phyloP scores from a whole-genome alignment of 176 grass and related monocot genomes.

The Otatea glauca region DNA sequence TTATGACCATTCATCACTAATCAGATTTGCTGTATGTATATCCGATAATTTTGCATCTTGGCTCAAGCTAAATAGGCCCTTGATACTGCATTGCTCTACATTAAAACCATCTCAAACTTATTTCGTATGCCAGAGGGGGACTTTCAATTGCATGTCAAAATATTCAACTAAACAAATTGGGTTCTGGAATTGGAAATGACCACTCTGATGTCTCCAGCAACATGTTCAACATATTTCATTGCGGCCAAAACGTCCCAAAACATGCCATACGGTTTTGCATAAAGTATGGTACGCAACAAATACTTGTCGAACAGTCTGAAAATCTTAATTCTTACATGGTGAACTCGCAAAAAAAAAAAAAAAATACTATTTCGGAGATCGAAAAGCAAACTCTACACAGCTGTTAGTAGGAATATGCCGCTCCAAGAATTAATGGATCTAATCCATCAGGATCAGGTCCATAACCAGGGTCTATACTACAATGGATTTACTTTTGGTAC shows the following conservation, averaged over 20 bases:
- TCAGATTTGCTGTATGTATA: too few species aligned
- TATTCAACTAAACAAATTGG: background rate
- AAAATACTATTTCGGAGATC: background rate
- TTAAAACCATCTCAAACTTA: background rate
- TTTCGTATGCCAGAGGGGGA: background rate
- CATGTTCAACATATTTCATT: background rate
- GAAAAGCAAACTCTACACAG: conserved; percentile 30
- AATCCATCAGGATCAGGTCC: conserved; percentile 4
- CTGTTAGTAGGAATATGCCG: background rate
- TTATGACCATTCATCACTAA: too few species aligned
- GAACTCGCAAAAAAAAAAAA: conserved; percentile 27
- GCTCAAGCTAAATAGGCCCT: background rate
- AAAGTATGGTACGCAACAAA: background rate
- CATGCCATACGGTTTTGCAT: background rate
- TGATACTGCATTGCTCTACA: background rate
- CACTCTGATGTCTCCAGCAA: background rate
- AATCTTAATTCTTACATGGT: conserved; percentile 10
- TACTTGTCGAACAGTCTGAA: background rate
- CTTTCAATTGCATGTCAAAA: background rate
- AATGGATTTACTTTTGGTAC: conserved; percentile 17
- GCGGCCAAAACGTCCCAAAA: background rate
- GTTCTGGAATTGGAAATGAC: background rate
- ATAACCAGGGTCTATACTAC: conserved; percentile 39
- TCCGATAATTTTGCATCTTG: background rate
- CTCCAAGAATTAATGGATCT: conserved; percentile 18